A percentile compares a stretch with the other conserved stretches of the same genome.
Evolutionary conservation across 306 rosid species (phyloP).

Genomic region (Hippophae gyantsensis): DNA sequence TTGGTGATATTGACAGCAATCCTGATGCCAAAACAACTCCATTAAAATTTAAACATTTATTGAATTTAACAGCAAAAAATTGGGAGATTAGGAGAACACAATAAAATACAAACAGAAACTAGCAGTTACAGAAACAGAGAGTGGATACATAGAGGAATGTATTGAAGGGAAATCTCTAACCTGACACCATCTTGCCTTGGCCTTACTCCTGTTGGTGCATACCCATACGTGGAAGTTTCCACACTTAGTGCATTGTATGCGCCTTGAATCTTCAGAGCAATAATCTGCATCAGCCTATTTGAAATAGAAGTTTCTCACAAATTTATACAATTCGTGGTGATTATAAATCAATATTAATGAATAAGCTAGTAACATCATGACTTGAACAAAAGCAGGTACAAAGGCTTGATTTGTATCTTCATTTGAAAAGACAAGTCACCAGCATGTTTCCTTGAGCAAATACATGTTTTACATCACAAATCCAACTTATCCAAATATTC

Average conservation of each 20-base stretch:
- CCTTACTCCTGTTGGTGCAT: slow-evolving; percentile 84
- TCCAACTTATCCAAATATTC: not conserved
- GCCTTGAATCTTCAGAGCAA: slow-evolving; percentile 81
- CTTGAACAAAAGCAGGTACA: not conserved
- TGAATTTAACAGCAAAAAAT: slow-evolving; percentile 15
- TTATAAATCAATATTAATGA: not conserved
- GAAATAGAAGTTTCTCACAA: slow-evolving; percentile 19
- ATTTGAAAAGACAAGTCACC: slow-evolving; percentile 1
- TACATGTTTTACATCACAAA: slow-evolving; percentile 1
- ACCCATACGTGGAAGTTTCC: slow-evolving; percentile 96
- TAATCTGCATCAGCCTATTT: slow-evolving; percentile 61
- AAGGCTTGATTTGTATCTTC: not conserved
- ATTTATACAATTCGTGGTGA: not conserved
- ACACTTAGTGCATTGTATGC: slow-evolving; percentile 93
- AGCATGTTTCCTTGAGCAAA: slow-evolving; percentile 6
- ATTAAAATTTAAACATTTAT: slow-evolving; percentile 9
- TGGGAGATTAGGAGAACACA: not conserved
- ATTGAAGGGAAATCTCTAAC: slow-evolving; percentile 31
- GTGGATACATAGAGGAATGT: slow-evolving; percentile 1
- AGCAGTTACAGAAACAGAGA: not conserved
- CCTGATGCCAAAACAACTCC: slow-evolving; percentile 43
- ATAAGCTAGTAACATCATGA: slow-evolving; percentile 7
- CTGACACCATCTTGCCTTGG: slow-evolving; percentile 99
- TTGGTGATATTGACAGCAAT: slow-evolving; percentile 96
- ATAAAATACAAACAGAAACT: slow-evolving; percentile 1